A percentile compares a stretch with the other conserved stretches of the same genome.
Evolutionary conservation across 2,329 filamentous ascomycete species (phyloP).

Genomic region (Epicoccum sorghinum): DNA sequence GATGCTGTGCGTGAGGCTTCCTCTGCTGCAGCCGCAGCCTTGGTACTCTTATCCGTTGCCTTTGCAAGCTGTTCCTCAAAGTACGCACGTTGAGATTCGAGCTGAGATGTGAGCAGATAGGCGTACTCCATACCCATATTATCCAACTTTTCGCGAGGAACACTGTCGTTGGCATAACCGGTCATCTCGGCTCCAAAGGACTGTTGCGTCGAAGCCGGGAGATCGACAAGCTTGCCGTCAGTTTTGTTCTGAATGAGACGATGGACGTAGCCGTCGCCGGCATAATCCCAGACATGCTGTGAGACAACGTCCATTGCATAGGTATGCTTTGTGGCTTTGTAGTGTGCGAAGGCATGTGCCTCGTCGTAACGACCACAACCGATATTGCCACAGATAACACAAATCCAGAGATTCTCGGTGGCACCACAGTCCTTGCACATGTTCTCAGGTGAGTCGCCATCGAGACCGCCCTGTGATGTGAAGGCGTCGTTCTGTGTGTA

Average conservation of each 20-base stretch:
- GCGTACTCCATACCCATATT: constrained; percentile 94
- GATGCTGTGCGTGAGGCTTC: constrained; percentile 60
- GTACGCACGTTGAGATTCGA: constrained; percentile 90
- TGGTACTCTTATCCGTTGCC: constrained; percentile 84
- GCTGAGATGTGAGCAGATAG: constrained; percentile 87
- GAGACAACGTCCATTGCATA: constrained; percentile 93
- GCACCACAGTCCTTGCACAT: constrained; percentile 83
- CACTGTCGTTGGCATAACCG: constrained; percentile 64
- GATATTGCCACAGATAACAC: constrained; percentile 88
- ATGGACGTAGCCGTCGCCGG: constrained; percentile 93
- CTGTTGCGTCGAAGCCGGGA: constrained; percentile 63
- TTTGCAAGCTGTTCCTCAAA: constrained; percentile 92
- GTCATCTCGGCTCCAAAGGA: constrained; percentile 48
- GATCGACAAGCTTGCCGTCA: constrained; percentile 88
- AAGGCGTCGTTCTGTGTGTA: constrained; percentile 73
- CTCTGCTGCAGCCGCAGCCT: constrained; percentile 72
- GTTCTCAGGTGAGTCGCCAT: constrained; percentile 61
- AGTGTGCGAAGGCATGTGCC: constrained; percentile 91
- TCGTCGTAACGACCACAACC: constrained; percentile 95
- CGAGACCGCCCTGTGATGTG: constrained; percentile 30
- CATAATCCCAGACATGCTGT: constrained; percentile 98
- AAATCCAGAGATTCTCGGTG: constrained; percentile 88
- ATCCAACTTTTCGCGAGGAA: constrained; percentile 73
- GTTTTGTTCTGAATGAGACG: constrained; percentile 92
- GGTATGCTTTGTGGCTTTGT: constrained; percentile 85